Conservation (phyloP, 2,329 filamentous ascomycete genomes). For the Davidsoniella eucalypti region DNA sequence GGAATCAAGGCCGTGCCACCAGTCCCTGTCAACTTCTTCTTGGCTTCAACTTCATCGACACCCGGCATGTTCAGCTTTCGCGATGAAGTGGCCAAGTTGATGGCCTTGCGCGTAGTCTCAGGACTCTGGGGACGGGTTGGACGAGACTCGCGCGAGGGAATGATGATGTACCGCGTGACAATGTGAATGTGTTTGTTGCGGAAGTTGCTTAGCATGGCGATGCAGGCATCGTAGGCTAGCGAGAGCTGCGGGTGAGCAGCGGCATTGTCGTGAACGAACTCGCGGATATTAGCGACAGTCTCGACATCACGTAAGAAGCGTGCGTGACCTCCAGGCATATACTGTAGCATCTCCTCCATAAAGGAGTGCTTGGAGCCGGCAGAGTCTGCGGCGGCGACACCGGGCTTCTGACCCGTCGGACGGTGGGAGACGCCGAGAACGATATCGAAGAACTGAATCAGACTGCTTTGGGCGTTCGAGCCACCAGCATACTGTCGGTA, state of each 20-base stretch:
- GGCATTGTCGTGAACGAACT: conserved; percentile 51
- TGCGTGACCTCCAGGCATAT: conserved; percentile 90
- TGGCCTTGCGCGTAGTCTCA: conserved; percentile 29
- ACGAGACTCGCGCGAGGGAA: conserved; percentile 63
- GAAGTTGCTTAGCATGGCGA: conserved; percentile 52
- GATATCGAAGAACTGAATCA: conserved; percentile 96
- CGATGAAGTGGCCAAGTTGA: conserved; percentile 49
- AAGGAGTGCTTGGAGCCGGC: conserved; percentile 61
- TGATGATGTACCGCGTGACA: conserved; percentile 86
- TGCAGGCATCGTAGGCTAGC: conserved; percentile 77
- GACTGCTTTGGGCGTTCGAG: conserved; percentile 89
- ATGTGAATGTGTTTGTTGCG: conserved; percentile 94
- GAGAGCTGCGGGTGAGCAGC: conserved; percentile 47
- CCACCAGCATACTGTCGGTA: conserved; percentile 84
- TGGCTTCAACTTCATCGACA: conserved; percentile 5
- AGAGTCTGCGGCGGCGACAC: conserved; percentile 19
- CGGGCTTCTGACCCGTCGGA: conserved; percentile 52
- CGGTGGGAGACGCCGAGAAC: conserved; percentile 78
- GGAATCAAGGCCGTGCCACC: conserved; percentile 88
- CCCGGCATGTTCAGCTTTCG: conserved; percentile 21
- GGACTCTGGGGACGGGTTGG: conserved; percentile 44
- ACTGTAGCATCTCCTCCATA: conserved; percentile 88
- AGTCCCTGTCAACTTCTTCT: conserved; percentile 52
- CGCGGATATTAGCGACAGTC: conserved; percentile 68
- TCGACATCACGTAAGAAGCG: conserved; percentile 73